Evolutionary conservation across 129 eudicot genomes (phyloP), one percentile per base, ranked within the genome.

Genomic region (Dittrichia graveolens): DNA sequence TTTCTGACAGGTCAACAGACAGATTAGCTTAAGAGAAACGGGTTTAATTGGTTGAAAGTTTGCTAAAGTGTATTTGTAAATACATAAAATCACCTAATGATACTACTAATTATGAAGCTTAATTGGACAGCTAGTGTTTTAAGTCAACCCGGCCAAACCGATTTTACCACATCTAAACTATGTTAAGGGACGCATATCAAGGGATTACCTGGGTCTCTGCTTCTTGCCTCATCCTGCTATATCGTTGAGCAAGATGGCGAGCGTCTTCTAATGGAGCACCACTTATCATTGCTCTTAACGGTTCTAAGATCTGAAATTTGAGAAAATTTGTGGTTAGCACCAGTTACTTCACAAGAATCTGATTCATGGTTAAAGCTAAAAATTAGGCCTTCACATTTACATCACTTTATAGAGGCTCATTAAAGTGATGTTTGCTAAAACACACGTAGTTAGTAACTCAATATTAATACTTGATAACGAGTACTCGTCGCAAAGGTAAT

Each of bases 221-320:
- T 81, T 95, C 99, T 85, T 91, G 99, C 79, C 99, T 88, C 99
- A 95, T 86, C 75, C 86, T 84, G 82, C 97, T 95, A 72, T 95
- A 95, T 31, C 97, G 88, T 68, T 95, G 97, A 65, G 96, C 99
- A 80, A 95, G 97, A 85, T 95, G 99, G 7, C 97, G 94, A n/a
- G 99, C 99, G 79, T 95, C 99, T 78, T 95, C 99, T 68, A 95
- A 73, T 34, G 99, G 99, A 68, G 97, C 86, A 61, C 99, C 97
- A 38, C 35, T 46, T 69, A 83, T 81, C 96, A 95, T 95, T 67
- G 95, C 89, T 69, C 96, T 86, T 82, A 95, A 81, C 10, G 99
- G 99, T 86, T 95, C 99, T 73, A 95, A 57, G 9, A 95, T 83
- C 99, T 95, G 79, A 41, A 68, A 18, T 5, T 62, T 53, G 16